Base-by-base conservation (phyloP, 306 rosid species). In the Cucumis melo region DNA sequence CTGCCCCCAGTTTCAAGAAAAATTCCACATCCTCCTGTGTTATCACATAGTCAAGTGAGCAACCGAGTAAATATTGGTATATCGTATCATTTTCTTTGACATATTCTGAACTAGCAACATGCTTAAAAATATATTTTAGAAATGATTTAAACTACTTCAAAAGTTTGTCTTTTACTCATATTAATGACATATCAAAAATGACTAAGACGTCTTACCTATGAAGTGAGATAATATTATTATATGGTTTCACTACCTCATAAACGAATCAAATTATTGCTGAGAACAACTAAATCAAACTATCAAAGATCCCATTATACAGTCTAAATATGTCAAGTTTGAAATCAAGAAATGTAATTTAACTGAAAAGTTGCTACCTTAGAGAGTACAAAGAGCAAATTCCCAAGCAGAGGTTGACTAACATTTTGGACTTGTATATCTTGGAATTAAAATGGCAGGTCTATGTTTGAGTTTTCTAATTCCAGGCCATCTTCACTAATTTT, bases 11-110 rank as follows among this genome's bases (percentile, higher is more conserved):
- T 79, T 86, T 91, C 79, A 82, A 83, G 70, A 88, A 67, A 77
- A 85, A 93, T 63, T 70, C 83, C 79, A 85, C 75, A 81, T 91
- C 97, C 71, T 86, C 85, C 92, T 90, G 85, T 68, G 65, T 66
- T 66, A 6, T 5, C 7, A 74, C 27, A 15, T 36, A 63, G 34
- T 15, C 54, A 55, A 55, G 27, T n/a, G 36, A 19, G 9, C n/a
- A 41, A 59, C 13, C 24, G 16, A 3, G 41, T 24, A n/a, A 51
- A 36, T 42, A 13, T 19, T 36, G 16, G 0, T 5, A 50, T 74
- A 17, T 48, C 21, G 14, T 50, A 66, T 29, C 10, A 17, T 39
- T 19, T 0, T 56, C 29, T 42, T 21, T 0, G 11, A 36, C 8
- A 42, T 9, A 57, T 57, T 57, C 5, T 2, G 32, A 13, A 46